phyloP scores from a whole-genome alignment of 2,329 filamentous ascomycete species.

The Exserohilum turcica region DNA sequence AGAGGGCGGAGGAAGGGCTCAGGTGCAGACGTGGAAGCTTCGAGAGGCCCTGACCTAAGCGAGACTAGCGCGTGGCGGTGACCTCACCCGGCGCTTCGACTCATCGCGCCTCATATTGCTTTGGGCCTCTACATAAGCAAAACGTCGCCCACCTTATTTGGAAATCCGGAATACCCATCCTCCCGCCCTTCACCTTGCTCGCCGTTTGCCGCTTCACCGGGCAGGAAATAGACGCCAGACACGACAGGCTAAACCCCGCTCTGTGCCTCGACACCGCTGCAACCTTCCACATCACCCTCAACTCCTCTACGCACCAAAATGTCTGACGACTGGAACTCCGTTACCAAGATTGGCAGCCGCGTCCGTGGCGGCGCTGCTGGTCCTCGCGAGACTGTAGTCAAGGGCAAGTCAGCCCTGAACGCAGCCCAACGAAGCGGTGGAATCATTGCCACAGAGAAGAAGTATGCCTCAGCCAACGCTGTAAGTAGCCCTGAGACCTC shows the following conservation, averaged over 20 bases:
- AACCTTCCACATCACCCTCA: constrained; percentile 6
- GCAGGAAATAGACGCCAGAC: constrained; percentile 9
- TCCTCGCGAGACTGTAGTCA: constrained; percentile 84
- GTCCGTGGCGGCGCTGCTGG: constrained; percentile 68
- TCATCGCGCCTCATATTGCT: constrained; percentile 22
- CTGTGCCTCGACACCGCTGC: constrained; percentile 8
- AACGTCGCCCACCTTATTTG: constrained; percentile 8
- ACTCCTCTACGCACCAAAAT: constrained; percentile 46
- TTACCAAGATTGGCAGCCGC: constrained; percentile 94
- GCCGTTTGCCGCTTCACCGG: constrained; percentile 13
- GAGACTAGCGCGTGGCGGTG: constrained; percentile 28
- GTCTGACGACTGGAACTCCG: constrained; percentile 84
- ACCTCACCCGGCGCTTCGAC: constrained; percentile 27
- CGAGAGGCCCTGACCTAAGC: constrained; percentile 22
- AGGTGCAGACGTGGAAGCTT: constrained; percentile 27
- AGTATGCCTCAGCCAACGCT: constrained; percentile 75
- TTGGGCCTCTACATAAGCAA: constrained; percentile 20
- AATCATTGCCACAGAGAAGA: constrained; percentile 89
- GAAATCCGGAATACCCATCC: constrained; percentile 6
- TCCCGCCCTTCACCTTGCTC: not conserved
- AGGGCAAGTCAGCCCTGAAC: constrained; percentile 83
- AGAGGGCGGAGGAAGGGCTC: constrained; percentile 16
- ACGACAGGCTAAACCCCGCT: constrained; percentile 18
- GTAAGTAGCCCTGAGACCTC: constrained; percentile 59
- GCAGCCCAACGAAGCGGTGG: constrained; percentile 82